Evolutionary conservation across 805 yeast genomes (phyloP).

Genomic region (Phaffomyces antillensis): DNA sequence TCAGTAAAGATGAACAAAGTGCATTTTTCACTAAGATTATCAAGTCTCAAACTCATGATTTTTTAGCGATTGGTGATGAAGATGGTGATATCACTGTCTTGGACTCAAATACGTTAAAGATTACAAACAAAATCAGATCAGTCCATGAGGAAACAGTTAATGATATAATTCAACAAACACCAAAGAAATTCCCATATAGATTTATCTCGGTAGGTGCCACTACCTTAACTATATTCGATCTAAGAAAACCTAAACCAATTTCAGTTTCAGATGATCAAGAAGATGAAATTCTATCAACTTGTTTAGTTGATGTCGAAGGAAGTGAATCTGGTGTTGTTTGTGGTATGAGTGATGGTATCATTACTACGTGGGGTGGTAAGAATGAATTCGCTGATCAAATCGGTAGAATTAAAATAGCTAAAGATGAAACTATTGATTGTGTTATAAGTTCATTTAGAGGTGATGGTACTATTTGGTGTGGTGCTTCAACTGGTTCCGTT

Average conservation of each 20-base stretch:
- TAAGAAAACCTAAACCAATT: slow-evolving; percentile 45
- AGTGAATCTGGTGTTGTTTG: slow-evolving; percentile 57
- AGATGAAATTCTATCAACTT: slow-evolving; percentile 78
- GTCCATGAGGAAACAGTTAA: slow-evolving; percentile 78
- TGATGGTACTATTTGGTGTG: slow-evolving; percentile 61
- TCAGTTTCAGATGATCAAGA: slow-evolving; percentile 82
- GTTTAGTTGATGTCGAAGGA: slow-evolving; percentile 56
- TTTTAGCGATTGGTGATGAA: slow-evolving; percentile 58
- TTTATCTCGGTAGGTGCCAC: slow-evolving; percentile 79
- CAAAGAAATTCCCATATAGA: slow-evolving; percentile 68
- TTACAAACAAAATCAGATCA: slow-evolving; percentile 39
- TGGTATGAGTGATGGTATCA: slow-evolving; percentile 87
- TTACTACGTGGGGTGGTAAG: slow-evolving; percentile 76
- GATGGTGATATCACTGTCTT: slow-evolving; percentile 58
- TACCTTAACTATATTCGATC: slow-evolving; percentile 69
- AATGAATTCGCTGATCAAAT: slow-evolving; percentile 74
- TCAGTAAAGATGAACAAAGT: slow-evolving; percentile 10
- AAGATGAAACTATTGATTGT: slow-evolving; percentile 69
- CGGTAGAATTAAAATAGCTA: slow-evolving; percentile 61
- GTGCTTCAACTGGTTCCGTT: slow-evolving; percentile 69
- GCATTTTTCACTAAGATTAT: slow-evolving; percentile 26
- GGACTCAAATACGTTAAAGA: slow-evolving; percentile 45
- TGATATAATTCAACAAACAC: slow-evolving; percentile 55
- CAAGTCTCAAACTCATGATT: slow-evolving; percentile 28
- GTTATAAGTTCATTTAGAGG: slow-evolving; percentile 36